phyloP scores from a whole-genome alignment of 2,329 filamentous ascomycete genomes.

The Huntiella bhutanensis region DNA sequence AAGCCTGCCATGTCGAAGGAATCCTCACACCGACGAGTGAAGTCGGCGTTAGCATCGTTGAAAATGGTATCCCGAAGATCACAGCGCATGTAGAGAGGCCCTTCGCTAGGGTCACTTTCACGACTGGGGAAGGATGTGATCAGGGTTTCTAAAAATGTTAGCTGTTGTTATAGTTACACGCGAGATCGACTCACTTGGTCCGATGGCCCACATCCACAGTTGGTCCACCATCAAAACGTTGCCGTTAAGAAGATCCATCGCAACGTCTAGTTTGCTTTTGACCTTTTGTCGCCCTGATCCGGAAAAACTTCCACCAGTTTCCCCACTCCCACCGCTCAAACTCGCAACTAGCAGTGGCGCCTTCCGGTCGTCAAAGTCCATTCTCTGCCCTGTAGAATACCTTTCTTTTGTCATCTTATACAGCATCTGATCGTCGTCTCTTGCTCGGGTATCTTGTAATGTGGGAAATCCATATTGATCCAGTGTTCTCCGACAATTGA shows the following conservation, averaged over 20 bases:
- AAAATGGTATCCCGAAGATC: slow-evolving; percentile 46
- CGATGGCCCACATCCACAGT: slow-evolving; percentile 41
- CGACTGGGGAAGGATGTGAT: slow-evolving; percentile 36
- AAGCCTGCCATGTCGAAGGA: slow-evolving; percentile 42
- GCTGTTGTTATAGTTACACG: rapidly evolving
- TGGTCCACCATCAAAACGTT: slow-evolving; percentile 51
- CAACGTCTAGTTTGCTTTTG: slow-evolving; percentile 15
- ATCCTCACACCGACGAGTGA: slow-evolving; percentile 42
- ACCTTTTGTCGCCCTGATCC: too few relatives aligned
- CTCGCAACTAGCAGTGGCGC: not conserved
- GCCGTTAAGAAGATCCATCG: slow-evolving; percentile 26
- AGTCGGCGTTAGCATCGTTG: slow-evolving; percentile 45
- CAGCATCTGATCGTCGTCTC: slow-evolving; percentile 48
- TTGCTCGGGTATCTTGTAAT: slow-evolving; percentile 36
- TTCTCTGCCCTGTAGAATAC: slow-evolving; percentile 5
- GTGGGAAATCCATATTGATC: slow-evolving; percentile 47
- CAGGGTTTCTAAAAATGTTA: slow-evolving; percentile 23
- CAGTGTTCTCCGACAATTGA: slow-evolving; percentile 41
- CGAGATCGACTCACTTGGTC: slow-evolving; percentile 24
- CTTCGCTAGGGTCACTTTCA: slow-evolving; percentile 34
- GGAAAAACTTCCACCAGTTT: not conserved
- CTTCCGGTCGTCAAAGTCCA: slow-evolving; percentile 3
- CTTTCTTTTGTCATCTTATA: slow-evolving; percentile 43
- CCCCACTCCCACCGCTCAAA: not conserved
- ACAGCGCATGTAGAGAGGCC: slow-evolving; percentile 37